Conservation (phyloP, 2,329 filamentous ascomycete genomes). For the Teratosphaeria pseudoeucalypti region DNA sequence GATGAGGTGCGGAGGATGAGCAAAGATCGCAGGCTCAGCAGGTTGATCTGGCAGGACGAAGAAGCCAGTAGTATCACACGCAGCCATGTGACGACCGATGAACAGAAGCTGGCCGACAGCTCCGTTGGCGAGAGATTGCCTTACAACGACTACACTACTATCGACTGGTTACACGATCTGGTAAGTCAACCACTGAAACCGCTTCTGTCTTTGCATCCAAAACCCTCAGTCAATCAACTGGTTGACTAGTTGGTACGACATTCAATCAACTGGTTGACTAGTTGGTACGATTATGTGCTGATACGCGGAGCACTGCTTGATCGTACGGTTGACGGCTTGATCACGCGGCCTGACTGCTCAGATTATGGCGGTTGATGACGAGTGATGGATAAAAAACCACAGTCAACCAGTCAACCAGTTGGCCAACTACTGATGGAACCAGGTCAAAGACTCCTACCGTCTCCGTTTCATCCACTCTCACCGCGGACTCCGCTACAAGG, state of each 20-base stretch:
- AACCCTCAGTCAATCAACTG: no score
- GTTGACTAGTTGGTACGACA: no score
- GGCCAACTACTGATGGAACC: neutral
- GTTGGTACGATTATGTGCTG: no score
- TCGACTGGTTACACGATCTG: constrained; percentile 53
- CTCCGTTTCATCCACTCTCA: constrained; percentile 35
- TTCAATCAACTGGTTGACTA: no score
- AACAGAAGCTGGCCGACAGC: constrained; percentile 36
- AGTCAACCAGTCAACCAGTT: no score
- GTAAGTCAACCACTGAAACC: constrained; percentile 20
- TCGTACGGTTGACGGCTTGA: no score
- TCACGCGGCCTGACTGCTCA: no score
- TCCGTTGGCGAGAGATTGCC: constrained; percentile 46
- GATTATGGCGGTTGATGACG: no score
- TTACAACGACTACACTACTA: constrained; percentile 53
- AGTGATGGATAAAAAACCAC: no score
- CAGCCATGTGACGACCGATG: constrained; percentile 38
- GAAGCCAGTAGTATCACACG: constrained; percentile 33
- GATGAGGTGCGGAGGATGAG: neutral
- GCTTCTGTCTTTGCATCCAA: neutral
- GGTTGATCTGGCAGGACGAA: constrained; percentile 28
- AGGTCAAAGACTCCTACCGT: constrained; percentile 50
- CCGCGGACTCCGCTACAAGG: constrained; percentile 31
- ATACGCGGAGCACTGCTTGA: no score
- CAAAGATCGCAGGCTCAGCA: constrained; percentile 21